Percentiles rank a stretch among this genome's conserved stretches.
phyloP scores from a whole-genome alignment of 2,329 filamentous ascomycete genomes.

The Aspergillus fumigatiaffinis region DNA sequence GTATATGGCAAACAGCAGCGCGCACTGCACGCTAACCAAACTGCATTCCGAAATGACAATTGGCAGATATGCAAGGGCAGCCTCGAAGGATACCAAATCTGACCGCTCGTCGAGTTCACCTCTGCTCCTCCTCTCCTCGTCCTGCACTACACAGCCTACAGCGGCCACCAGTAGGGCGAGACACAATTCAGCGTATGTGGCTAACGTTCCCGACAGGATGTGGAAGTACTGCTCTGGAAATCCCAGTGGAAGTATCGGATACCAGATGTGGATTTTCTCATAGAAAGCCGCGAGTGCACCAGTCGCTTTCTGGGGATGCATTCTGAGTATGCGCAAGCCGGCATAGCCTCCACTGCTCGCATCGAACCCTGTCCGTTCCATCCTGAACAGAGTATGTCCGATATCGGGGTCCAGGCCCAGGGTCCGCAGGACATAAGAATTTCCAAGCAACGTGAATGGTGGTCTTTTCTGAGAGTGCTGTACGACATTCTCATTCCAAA shows the following conservation, averaged over 20 bases:
- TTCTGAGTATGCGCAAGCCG: constrained; percentile 10
- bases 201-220: constrained; percentile 16
- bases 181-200: constrained; percentile 18
- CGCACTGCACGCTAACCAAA: constrained; percentile 22
- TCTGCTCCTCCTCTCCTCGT: constrained; percentile 3
- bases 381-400: not conserved
- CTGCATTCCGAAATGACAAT: constrained; percentile 20
- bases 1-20: constrained; percentile 24
- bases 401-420: not conserved
- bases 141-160: no score
- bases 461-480: not conserved
- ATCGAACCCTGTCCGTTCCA: not conserved
- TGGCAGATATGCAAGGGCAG: constrained; percentile 18
- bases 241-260: constrained; percentile 21
- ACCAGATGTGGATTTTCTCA: constrained; percentile 23
- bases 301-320: constrained; percentile 18
- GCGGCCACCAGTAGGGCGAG: constrained; percentile 25
- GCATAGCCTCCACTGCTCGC: not conserved
- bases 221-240: constrained; percentile 19
- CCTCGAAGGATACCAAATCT: constrained; percentile 16
- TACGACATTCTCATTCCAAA: not conserved
- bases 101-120: not conserved
- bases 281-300: constrained; percentile 22
- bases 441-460: no score
- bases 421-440: not conserved